Evolutionary conservation across 805 yeast species (phyloP), one percentile per base, ranked within the genome.

Genomic region (Dipodascus geniculatus): DNA sequence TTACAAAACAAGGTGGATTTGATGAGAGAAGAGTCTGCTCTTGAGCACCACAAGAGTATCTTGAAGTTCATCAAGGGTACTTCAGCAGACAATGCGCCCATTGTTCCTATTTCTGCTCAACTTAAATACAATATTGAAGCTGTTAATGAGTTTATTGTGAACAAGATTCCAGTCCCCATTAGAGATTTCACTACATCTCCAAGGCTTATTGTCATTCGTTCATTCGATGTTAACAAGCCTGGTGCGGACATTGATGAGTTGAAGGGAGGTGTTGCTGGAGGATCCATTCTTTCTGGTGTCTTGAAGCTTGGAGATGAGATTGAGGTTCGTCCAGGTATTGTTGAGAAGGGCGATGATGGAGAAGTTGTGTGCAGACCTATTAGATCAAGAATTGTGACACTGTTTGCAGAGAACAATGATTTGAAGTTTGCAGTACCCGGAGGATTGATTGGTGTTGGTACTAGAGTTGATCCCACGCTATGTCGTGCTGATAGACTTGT

Each of bases 191-290:
- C 82, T 60, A 95, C 96, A 47, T 82, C 89, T 56, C 99, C 99
- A 64, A 83, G 95, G 67, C 81, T 93, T 65, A 93, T 93, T 69
- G 98, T 93, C 55, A 95, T 93, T 66, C 85, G 99, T 76, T 91
- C 98, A 33, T 93, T 93, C 70, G 99, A 93, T 72, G 99, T 93
- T 60, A 93, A 93, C 76, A 90, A 88, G 74, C 99, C 99, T 56
- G 99, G 99, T 75, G 83, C 96, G 48, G 97, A 90, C 73, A 87
- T 95, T 61, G 90, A 85, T 61, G 98, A 91, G 64, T 80, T 93
- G 70, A 90, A 90, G 75, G 99, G 99, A 66, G 99, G 99, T 82
- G 98, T 93, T 69, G 99, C 99, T 49, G 99, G 99, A 77, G 99
- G 99, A 63, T 88, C 96, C 53, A 91, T 93, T 64, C 78, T 93